Conservation (phyloP, 306 rosid species). For the Pachyrhizus erosus region DNA sequence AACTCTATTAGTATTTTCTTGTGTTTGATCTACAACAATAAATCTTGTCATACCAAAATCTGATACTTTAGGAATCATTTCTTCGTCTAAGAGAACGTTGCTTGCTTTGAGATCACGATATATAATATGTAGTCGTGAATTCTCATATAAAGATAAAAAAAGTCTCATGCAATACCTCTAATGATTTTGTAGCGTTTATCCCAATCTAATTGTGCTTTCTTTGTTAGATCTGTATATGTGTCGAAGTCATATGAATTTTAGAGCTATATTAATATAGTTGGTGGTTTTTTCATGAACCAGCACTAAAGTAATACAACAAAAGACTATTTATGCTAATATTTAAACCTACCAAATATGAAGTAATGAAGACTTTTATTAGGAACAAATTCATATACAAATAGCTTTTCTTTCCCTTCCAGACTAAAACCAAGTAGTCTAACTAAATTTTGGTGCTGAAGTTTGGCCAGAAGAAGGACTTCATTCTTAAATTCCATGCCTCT, state of each 20-base stretch:
- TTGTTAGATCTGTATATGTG: constrained; percentile 30
- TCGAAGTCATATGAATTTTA: neutral
- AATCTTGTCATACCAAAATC: too few species aligned
- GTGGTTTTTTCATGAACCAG: neutral
- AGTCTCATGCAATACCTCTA: too few species aligned
- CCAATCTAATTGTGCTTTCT: constrained; percentile 40
- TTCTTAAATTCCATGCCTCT: constrained; percentile 40
- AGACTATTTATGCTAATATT: neutral
- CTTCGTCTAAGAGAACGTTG: too few species aligned
- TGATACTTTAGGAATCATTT: too few species aligned
- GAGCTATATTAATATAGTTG: neutral
- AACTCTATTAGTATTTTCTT: too few species aligned
- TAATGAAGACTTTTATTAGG: neutral
- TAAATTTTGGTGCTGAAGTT: neutral
- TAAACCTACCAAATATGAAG: neutral
- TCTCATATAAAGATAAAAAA: too few species aligned
- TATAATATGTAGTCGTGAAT: too few species aligned
- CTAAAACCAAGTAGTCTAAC: neutral
- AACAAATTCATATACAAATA: neutral
- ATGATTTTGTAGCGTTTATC: constrained; percentile 33
- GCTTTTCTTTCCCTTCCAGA: neutral
- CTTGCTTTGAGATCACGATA: too few species aligned
- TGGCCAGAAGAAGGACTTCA: neutral
- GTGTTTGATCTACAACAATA: too few species aligned
- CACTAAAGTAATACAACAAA: neutral